A percentile compares a stretch with the other conserved stretches of the same genome.
Evolutionary conservation across 208 protist species (phyloP).

Genomic region (Leishmania lainsoni): DNA sequence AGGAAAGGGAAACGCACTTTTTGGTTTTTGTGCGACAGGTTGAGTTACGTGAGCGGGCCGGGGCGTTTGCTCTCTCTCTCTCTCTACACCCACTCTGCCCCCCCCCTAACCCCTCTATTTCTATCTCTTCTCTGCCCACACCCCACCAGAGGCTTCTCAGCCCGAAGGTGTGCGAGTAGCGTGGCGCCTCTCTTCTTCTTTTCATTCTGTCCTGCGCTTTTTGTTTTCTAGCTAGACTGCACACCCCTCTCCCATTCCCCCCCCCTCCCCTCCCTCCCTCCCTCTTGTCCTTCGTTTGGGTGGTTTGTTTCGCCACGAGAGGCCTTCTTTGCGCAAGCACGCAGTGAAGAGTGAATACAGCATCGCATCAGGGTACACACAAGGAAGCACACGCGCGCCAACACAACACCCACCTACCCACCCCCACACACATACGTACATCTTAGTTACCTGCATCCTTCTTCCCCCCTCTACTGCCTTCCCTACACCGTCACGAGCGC

Average conservation of each 20-base stretch:
- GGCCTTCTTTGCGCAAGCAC: neutral
- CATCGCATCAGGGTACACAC: neutral
- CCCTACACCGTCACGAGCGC: neutral
- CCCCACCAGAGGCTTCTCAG: neutral
- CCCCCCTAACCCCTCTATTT: neutral
- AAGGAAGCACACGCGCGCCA: neutral
- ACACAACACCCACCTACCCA: neutral
- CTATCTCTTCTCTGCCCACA: neutral
- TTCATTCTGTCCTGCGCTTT: neutral
- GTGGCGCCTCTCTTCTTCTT: neutral
- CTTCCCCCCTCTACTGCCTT: neutral
- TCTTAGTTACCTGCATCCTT: neutral
- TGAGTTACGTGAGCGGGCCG: neutral
- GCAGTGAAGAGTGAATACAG: neutral
- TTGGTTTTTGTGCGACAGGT: neutral
- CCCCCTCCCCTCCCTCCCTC: too few relatives aligned
- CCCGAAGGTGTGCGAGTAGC: neutral
- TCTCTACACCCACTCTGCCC: neutral
- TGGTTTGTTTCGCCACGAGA: neutral
- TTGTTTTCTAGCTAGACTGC: slow-evolving; percentile 3
- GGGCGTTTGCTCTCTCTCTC: neutral
- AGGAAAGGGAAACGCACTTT: neutral
- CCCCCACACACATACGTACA: neutral
- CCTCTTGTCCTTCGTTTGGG: neutral
- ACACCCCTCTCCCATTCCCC: neutral